Evolutionary conservation across 2,329 filamentous ascomycete species (phyloP).

Genomic region (Colletotrichum sp.): DNA sequence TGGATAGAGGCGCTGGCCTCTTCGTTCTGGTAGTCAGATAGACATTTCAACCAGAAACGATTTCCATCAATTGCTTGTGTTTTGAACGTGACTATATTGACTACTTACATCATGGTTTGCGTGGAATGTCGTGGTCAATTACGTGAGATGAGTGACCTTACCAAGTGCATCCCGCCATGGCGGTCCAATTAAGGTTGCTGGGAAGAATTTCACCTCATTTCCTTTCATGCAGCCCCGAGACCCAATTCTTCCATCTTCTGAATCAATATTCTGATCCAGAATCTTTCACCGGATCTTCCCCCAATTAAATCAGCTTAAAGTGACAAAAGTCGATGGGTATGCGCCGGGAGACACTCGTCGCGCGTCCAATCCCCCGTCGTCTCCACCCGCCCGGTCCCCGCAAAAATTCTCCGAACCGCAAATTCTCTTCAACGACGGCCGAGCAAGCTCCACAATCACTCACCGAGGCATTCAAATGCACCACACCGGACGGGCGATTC

Average conservation of each 20-base stretch:
- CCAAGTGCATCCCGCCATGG: background rate
- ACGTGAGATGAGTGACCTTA: background rate
- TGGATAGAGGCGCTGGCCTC: background rate
- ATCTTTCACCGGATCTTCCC: background rate
- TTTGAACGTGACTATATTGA: background rate
- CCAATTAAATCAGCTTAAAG: background rate
- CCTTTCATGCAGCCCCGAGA: background rate
- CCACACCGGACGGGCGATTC: background rate
- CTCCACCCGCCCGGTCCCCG: background rate
- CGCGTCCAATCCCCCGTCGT: background rate
- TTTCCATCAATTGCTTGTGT: background rate
- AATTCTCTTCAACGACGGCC: constrained; percentile 13
- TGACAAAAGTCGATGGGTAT: background rate
- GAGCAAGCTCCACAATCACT: background rate
- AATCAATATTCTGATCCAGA: background rate
- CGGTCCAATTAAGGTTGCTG: constrained; percentile 9
- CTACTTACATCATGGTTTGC: background rate
- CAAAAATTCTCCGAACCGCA: constrained; percentile 14
- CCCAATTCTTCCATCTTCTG: background rate
- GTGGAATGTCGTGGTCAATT: background rate
- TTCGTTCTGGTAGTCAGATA: background rate
- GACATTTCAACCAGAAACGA: background rate
- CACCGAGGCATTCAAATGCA: background rate
- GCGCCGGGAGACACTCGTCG: background rate
- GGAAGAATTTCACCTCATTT: background rate